Base-by-base conservation (phyloP, 2,329 filamentous ascomycete genomes). In the Exophiala sp. region DNA sequence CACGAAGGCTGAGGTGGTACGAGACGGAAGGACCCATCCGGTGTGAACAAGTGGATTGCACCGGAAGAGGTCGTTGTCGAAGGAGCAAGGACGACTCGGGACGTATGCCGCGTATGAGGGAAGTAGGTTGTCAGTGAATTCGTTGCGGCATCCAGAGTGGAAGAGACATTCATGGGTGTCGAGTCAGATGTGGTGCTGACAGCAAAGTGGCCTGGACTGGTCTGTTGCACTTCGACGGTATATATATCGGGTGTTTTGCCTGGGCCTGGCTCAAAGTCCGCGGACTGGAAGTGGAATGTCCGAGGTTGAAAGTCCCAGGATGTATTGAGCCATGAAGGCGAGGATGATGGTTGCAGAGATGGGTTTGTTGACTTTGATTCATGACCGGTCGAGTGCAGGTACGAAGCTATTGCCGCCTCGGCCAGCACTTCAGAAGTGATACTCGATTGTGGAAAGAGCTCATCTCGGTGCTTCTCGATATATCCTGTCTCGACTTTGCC, bases 401-500 rank as follows among this genome's bases (percentile, higher is more conserved):
- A 71, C 61, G 92, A 77, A 7, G 86, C 89, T 8, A 99, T 77
- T 0, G 91, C 91, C 7, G 91, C 91, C 75, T 99, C 94, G 0
- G 87, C 85, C 62, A 91, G 89, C 2, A 91, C 82, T 71, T 96
- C 91, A 40, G 86, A 79, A 16, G 81, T 76, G 33, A 87, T 79
- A 0, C 70, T 68, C 10, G 81, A 72, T 1, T 81, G 79, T 18
- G 77, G 76, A 68, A 97, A 97, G 1, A 99, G 80, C 61, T 91
- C 87, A 9, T 84, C 80, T 55, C 82, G 81, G 74, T 95, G 87
- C 70, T 95, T 96, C 50, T 91, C 86, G 62, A 99, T 97, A 68
- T 96, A 99, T 1, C 92, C 92, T 0, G 94, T 99, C 71, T 99
- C 92, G 11, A 99, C 91, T 16, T 94, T 84, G 7, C 92, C 94